These are phyloP conservation scores for Botrytis medusae DNA, from an alignment of 2,329 filamentous ascomycete genomes.

Conservation along the genomic window DNA sequence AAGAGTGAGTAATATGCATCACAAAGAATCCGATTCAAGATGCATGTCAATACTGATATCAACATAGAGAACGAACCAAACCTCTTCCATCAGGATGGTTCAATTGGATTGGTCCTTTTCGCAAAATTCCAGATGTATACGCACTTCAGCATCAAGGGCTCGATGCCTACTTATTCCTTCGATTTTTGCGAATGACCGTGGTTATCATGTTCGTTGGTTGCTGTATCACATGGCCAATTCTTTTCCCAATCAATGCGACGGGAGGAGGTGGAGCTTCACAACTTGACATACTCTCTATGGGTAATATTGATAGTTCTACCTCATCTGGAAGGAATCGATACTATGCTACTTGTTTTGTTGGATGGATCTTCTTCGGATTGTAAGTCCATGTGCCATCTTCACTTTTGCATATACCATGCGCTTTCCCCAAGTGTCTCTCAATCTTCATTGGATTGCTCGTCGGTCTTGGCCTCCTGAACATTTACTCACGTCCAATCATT, in stretches of 20 bases:
- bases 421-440: background rate
- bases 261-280: constrained; percentile 65
- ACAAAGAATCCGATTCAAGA: background rate
- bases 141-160: constrained; percentile 88
- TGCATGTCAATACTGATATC: constrained; percentile 25
- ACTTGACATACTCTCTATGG: constrained; percentile 76
- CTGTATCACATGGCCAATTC: constrained; percentile 79
- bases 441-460: background rate
- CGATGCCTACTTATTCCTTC: constrained; percentile 87
- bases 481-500: background rate
- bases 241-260: constrained; percentile 83
- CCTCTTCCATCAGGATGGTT: constrained; percentile 59
- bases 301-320: constrained; percentile 64
- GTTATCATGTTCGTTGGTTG: constrained; percentile 82
- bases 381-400: background rate
- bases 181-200: constrained; percentile 77
- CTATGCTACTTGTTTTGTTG: constrained; percentile 73
- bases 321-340: constrained; percentile 59
- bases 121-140: constrained; percentile 70
- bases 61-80: constrained; percentile 55
- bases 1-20: constrained; percentile 38
- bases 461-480: no score
- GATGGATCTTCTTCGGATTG: constrained; percentile 83
- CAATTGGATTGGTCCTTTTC: constrained; percentile 68
- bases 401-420: background rate